A percentile compares a stretch with the other conserved stretches of the same genome.
phyloP scores from a whole-genome alignment of 306 rosid species.

The Gynostemma pentaphyllum region DNA sequence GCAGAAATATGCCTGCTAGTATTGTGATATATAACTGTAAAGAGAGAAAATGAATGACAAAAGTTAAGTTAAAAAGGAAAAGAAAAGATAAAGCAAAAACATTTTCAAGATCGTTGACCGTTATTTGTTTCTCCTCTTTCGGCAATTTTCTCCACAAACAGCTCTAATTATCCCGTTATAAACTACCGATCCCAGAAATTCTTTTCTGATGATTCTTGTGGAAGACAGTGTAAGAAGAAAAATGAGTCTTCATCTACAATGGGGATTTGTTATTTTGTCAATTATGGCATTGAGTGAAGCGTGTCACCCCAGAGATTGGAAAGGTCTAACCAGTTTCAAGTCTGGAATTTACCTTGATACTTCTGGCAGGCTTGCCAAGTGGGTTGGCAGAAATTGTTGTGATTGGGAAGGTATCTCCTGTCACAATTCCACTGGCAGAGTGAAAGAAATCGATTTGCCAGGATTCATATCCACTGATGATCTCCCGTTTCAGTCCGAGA shows the following conservation, averaged over 20 bases:
- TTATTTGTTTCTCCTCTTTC: not conserved
- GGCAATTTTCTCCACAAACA: not conserved
- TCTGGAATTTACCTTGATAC: constrained; percentile 38
- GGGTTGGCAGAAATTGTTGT: constrained; percentile 45
- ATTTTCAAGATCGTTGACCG: not conserved
- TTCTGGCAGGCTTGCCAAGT: constrained; percentile 39
- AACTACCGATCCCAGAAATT: not conserved
- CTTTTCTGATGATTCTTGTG: no score
- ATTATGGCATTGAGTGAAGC: constrained; percentile 21
- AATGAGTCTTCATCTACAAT: not conserved
- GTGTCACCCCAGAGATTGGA: constrained; percentile 39
- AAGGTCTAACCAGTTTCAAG: constrained; percentile 50
- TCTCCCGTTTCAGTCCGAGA: constrained; percentile 32
- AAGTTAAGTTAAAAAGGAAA: not conserved
- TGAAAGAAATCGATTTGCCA: constrained; percentile 37
- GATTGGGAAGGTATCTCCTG: constrained; percentile 59
- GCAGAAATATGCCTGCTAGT: not conserved
- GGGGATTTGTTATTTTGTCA: constrained; percentile 11
- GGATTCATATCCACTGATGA: constrained; percentile 39
- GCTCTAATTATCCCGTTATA: not conserved
- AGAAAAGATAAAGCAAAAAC: not conserved
- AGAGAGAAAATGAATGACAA: not conserved
- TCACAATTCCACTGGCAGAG: constrained; percentile 38
- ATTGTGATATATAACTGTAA: not conserved
- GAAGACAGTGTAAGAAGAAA: not conserved